Percentiles rank a stretch among this genome's conserved stretches.
phyloP scores from a whole-genome alignment of 2,329 filamentous ascomycete species.

The Ramularia endophylla region DNA sequence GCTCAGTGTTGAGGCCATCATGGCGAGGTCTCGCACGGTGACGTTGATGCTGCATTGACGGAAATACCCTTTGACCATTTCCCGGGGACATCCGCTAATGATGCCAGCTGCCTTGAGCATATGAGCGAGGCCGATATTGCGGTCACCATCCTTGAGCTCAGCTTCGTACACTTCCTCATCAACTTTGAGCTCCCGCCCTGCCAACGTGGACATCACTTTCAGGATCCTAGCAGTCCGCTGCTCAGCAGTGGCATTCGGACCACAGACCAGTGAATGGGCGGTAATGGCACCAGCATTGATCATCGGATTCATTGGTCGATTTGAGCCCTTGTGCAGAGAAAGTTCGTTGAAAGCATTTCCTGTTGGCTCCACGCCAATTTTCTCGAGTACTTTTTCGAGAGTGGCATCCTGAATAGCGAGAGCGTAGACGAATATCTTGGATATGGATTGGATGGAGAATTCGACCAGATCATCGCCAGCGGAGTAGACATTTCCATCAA shows the following conservation, averaged over 20 bases:
- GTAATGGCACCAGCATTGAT: constrained; percentile 24
- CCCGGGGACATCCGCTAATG: constrained; percentile 31
- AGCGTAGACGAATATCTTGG: constrained; percentile 39
- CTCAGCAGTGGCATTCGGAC: constrained; percentile 28
- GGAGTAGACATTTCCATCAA: constrained; percentile 37
- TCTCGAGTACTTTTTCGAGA: constrained; percentile 32
- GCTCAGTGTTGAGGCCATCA: constrained; percentile 37
- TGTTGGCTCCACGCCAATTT: constrained; percentile 38
- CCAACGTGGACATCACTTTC: constrained; percentile 31
- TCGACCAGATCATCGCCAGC: constrained; percentile 36
- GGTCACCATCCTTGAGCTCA: constrained; percentile 31
- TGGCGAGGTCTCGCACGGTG: constrained; percentile 37
- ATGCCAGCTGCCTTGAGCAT: constrained; percentile 40
- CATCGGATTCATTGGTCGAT: constrained; percentile 22
- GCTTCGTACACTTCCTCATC: constrained; percentile 38
- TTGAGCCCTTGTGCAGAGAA: constrained; percentile 17
- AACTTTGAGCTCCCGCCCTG: constrained; percentile 33
- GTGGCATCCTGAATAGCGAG: constrained; percentile 37
- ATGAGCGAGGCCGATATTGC: constrained; percentile 30
- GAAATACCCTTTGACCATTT: constrained; percentile 36
- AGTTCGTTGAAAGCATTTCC: constrained; percentile 36
- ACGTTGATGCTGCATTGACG: constrained; percentile 39
- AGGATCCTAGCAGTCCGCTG: constrained; percentile 35
- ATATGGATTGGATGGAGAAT: constrained; percentile 40
- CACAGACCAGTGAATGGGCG: constrained; percentile 18